Evolutionary conservation across 305 asterid species (phyloP), one percentile per base, ranked within the genome.

Genomic region (Solanum chacoense): DNA sequence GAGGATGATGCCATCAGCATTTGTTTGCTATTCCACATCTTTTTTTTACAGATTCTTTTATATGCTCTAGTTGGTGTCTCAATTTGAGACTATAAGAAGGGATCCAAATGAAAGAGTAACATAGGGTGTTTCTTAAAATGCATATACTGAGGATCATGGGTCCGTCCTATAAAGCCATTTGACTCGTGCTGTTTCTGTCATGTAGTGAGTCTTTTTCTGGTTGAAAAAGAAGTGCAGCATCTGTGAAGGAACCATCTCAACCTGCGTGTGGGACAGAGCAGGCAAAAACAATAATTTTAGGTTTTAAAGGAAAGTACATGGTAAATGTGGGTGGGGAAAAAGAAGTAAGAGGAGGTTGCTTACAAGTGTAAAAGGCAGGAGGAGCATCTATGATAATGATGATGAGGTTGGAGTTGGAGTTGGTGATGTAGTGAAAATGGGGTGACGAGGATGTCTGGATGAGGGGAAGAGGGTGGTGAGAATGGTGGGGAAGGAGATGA

Each of bases 371-470:
- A 59, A 59, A 59, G 69, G 69, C 69, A 59, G 26, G 69, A 59
- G 69, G 69, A 59, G 69, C 69, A 59, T 59, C 26, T 55, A 73
- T 76, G 1, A 28, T 79, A 31, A 18, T 35, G 88, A 71, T 79
- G 35, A 18, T 28, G 88, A 59, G 85, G 75, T 83, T 37, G 88
- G 50, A 7, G 31, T 18, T 28, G 87, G 31, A 8, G 32, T 20
- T 29, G 88, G 32, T 29, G 89, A 85, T 89, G 87, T 87, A 88
- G 67, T 34, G 91, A 88, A 84, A 90, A 87, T 31, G 91, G 20
- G 37, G 35, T 20, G 10, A 28, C 7, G 31, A n/a, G 85, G 88
- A 90, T 14, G 45, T 22, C 31, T 76, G 90, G 34, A 40, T 37
- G 88, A 85, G 36, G 40, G 31, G 69, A 59, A 20, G 69, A 59